A percentile compares a stretch with the other conserved stretches of the same genome.
These are phyloP conservation scores for Stellera chamaejasme DNA, from an alignment of 345 rosid genomes.

Conservation along the genomic window DNA sequence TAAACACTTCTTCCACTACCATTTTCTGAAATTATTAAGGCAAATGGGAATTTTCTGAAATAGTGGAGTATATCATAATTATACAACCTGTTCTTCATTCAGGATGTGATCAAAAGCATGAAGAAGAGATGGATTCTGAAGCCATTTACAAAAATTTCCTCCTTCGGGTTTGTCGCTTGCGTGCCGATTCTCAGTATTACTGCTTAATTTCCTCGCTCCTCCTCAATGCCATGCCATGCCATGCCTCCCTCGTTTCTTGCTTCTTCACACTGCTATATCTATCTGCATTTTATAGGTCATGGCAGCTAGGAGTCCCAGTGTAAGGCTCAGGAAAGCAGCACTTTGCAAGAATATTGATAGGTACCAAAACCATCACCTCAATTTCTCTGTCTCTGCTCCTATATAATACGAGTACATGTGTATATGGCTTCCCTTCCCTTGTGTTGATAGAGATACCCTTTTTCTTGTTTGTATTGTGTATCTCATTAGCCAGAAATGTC, in stretches of 20 bases:
- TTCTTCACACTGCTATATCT: conserved; percentile 9
- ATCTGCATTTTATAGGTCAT: conserved; percentile 48
- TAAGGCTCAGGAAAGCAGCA: conserved; percentile 48
- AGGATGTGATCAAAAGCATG: conserved; percentile 98
- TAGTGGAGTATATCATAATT: no score
- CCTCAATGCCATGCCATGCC: background rate
- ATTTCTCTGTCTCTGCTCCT: background rate
- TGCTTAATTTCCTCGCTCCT: background rate
- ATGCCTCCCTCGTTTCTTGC: no score
- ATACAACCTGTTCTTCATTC: background rate
- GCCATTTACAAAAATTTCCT: conserved; percentile 71
- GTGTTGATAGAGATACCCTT: background rate
- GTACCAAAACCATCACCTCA: background rate
- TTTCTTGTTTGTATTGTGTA: conserved; percentile 13
- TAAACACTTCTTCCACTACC: conserved; percentile 12
- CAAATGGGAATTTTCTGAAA: no score
- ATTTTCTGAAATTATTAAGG: no score
- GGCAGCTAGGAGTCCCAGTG: conserved; percentile 96
- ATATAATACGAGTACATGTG: no score
- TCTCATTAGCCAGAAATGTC: conserved; percentile 45
- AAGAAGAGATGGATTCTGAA: conserved; percentile 82
- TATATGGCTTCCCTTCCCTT: background rate
- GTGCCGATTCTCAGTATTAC: no score
- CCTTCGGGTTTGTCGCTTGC: conserved; percentile 57
- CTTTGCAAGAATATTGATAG: conserved; percentile 33